phyloP scores from a whole-genome alignment of 805 yeast genomes.

The Pichia occidentalis region DNA sequence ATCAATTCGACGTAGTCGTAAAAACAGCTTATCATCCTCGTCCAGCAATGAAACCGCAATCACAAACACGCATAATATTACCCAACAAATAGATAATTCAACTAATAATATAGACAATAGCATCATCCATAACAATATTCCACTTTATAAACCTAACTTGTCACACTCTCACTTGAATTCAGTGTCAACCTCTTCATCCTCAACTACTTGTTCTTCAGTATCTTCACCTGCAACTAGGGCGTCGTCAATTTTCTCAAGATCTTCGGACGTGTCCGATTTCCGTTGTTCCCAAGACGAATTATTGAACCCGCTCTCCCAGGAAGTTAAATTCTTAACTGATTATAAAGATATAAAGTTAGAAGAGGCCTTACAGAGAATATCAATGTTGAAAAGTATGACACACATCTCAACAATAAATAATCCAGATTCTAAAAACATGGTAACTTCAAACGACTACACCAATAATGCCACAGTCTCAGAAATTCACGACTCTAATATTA shows the following conservation, averaged over 20 bases:
- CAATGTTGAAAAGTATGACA: constrained; percentile 22
- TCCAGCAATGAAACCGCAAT: background rate
- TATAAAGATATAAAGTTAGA: constrained; percentile 29
- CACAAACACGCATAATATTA: constrained; percentile 11
- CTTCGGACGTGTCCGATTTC: constrained; percentile 26
- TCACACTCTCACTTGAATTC: too few relatives aligned
- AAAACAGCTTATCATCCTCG: constrained; percentile 6
- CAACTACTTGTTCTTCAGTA: constrained; percentile 14
- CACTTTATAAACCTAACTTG: too few relatives aligned
- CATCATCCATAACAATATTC: background rate
- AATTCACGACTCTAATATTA: constrained; percentile 5
- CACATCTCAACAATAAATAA: constrained; percentile 5
- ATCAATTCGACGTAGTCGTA: constrained; percentile 11
- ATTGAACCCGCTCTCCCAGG: constrained; percentile 25
- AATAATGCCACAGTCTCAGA: constrained; percentile 14
- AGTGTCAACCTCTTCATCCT: constrained; percentile 1
- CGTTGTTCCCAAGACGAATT: constrained; percentile 20
- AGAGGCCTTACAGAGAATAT: constrained; percentile 33
- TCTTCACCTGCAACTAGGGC: constrained; percentile 36
- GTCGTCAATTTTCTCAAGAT: constrained; percentile 39
- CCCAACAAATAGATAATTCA: constrained; percentile 7
- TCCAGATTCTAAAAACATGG: background rate
- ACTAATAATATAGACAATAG: background rate
- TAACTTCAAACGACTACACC: background rate
- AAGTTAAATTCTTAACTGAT: constrained; percentile 32